Base-by-base conservation (phyloP, 2,329 filamentous ascomycete species). In the Monilinia polystroma region DNA sequence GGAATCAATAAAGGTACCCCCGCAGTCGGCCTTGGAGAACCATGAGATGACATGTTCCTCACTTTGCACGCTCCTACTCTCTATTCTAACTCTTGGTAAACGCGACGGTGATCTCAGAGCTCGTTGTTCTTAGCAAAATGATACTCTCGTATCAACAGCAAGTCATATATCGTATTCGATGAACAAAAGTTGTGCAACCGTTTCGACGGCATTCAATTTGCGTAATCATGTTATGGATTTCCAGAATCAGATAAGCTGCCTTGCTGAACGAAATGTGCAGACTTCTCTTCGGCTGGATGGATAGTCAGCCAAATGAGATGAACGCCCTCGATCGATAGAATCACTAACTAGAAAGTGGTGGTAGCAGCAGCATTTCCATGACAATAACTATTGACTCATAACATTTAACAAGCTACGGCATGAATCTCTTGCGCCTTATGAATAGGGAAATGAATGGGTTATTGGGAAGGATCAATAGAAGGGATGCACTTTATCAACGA, bases 1-100 rank as follows among this genome's bases (percentile, higher is more conserved):
- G 73, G 69, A 23, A 71, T 55, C 32, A 73, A 66, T 18, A 72
- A 70, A 4, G 71, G 62, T 41, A 68, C 64, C 29, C 59, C 67
- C 57, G 65, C 66, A 12, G 70, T 73, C 47, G 69, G 54, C 52
- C 63, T 70, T 3, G 73, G 72, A 16, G 75, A 76, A 59, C 73
- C 70, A 60, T 74, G 66, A 26, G 72, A 69, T 65, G 76, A 75
- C 76, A 77, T 77, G 47, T 35, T 66, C 23, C 59, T 38, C 20
- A 35, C 52, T 55, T 38, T 32, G 29, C 14, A 41, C 45, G 45
- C 47, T 56, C 18, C 2, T 32, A 45, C 23, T 43, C 3, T 59
- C 35, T 29, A 38, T 11, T 26, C 35, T 11, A 32, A 38, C n/a
- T 11, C 32, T 16, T 55, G 23, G 20, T n/a, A 23, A 47, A 29